Percentiles rank a stretch among this genome's conserved stretches.
Evolutionary conservation across 2,329 filamentous ascomycete genomes (phyloP).

Genomic region (Sporothrix mexicana): DNA sequence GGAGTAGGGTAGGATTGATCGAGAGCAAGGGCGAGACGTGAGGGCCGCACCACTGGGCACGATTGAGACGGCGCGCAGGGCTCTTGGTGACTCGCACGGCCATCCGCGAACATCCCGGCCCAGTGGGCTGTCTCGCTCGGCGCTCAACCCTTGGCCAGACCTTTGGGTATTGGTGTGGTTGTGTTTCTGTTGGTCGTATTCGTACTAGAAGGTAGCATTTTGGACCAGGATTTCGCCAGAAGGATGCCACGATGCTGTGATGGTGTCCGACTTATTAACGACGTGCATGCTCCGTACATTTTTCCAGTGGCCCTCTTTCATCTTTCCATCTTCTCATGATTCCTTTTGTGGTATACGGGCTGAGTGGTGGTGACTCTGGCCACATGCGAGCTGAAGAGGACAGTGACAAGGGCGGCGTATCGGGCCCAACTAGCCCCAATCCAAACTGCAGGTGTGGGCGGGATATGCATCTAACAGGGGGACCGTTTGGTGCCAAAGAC

Average conservation of each 20-base stretch:
- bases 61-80: not conserved
- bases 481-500: no score
- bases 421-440: not conserved
- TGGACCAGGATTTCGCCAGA: not conserved
- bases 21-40: slow-evolving; percentile 4
- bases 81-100: slow-evolving; percentile 2
- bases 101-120: not conserved
- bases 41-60: not conserved
- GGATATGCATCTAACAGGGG: not conserved
- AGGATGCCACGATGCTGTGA: not conserved
- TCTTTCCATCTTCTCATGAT: not conserved
- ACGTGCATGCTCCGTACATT: not conserved
- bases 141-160: not conserved
- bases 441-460: not conserved
- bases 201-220: not conserved
- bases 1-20: slow-evolving; percentile 5
- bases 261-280: no score
- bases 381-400: slow-evolving; percentile 17
- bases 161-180: not conserved
- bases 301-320: not conserved
- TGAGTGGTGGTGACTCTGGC: not conserved
- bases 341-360: not conserved
- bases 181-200: slow-evolving; percentile 18
- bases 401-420: not conserved
- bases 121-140: not conserved